Evolutionary conservation across 83 land plant species (phyloP).

Genomic region (Picea abies): DNA sequence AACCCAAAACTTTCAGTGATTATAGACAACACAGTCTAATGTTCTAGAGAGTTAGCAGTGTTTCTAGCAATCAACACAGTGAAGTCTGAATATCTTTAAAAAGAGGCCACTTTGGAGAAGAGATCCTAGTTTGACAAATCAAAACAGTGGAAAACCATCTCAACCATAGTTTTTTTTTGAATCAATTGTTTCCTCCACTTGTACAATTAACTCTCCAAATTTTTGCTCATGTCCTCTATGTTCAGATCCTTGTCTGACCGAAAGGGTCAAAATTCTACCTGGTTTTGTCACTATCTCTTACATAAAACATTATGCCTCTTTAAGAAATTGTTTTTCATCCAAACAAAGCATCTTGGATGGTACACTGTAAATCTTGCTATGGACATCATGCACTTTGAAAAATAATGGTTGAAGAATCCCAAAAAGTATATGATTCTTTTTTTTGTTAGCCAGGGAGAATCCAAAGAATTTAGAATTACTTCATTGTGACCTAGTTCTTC

Average conservation of each 20-base stretch:
- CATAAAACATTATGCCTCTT: constrained; percentile 69
- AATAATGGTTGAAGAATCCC: constrained; percentile 71
- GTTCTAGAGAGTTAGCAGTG: no score
- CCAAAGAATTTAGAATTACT: constrained; percentile 73
- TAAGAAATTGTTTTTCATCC: constrained; percentile 83
- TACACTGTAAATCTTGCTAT: constrained; percentile 62
- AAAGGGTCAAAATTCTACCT: constrained; percentile 44
- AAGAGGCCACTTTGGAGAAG: no score
- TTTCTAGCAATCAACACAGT: no score
- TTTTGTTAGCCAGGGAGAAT: constrained; percentile 74
- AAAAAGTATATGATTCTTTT: constrained; percentile 33
- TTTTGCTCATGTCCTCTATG: constrained; percentile 19
- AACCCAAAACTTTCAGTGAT: no score
- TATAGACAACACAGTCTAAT: no score
- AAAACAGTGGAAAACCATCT: constrained; percentile 61
- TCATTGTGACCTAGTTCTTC: constrained; percentile 89
- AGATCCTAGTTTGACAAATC: constrained; percentile 13
- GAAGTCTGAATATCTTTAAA: constrained; percentile 41
- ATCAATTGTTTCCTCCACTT: constrained; percentile 64
- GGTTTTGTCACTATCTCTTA: constrained; percentile 73
- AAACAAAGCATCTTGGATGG: constrained; percentile 67
- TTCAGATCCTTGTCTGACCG: constrained; percentile 33
- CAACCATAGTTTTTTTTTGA: constrained; percentile 71
- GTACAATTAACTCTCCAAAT: constrained; percentile 57
- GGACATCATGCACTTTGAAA: constrained; percentile 80